Evolutionary conservation across 768 basidiomycete genomes (phyloP), one percentile per base, ranked within the genome.

Genomic region (Tylopilus rubrobrunneus): DNA sequence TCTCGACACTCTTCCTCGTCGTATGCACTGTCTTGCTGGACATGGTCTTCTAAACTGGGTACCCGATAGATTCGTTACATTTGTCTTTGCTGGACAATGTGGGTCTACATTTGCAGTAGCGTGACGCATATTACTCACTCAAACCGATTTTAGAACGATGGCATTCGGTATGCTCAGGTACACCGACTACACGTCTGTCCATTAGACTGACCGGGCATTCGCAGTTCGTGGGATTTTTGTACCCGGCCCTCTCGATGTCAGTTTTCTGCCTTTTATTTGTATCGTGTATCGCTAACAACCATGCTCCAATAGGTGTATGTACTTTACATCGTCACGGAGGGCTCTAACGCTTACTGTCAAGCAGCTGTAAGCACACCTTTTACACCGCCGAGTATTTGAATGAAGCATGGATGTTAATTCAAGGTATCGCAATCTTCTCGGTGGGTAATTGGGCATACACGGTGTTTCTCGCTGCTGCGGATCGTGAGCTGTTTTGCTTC

Each of bases 1-100:
- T 64, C 11, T 64, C 62, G 5, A 34, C 44, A 1, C 1, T 64
- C 1, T 63, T 64, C 31, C 8, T 62, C 14, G 1, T 64, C 1
- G 62, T 63, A 25, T 9, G 62, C 49, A n/a, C 28, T 7, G 2
- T 8, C 19, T 36, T 21, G 9, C n/a, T 2, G 11, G 10, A n/a
- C 19, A 17, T 2, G 10, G 7, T 1, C 12, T 42, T 34, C 6
- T 6, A 23, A 48, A 29, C 37, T 45, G 10, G 44, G 3, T 5
- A 0, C 14, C 21, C 15, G 4, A 41, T 15, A 62, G 61, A 45
- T 63, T n/a, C 61, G 62, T 34, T 62, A 60, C 23, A 6, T 39
- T 0, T 54, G 61, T 27, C 27, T 62, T 37, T 52, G 49, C 39
- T 54, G 54, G 51, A 25, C 33, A 10, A 17, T 50, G 61, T 63